Evolutionary conservation across 1,284 basidiomycete genomes (phyloP).

Genomic region (Rhodotorula sp.): DNA sequence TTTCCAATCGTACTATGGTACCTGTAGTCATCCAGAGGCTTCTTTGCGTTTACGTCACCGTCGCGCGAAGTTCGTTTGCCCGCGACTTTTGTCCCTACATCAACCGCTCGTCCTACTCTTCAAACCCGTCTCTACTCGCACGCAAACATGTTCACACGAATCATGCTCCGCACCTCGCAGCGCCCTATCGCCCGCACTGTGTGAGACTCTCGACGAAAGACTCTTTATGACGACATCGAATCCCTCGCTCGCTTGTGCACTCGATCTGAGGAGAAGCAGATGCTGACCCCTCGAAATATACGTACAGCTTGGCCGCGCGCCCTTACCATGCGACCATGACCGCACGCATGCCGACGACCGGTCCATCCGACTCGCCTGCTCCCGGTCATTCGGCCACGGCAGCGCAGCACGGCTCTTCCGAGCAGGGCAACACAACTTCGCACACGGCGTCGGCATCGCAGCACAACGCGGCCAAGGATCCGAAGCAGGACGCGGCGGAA

Average conservation of each 20-base stretch:
- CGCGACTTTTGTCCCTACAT: too few relatives aligned
- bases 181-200: not conserved
- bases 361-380: not conserved
- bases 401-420: not conserved
- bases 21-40: too few relatives aligned
- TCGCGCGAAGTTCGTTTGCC: too few relatives aligned
- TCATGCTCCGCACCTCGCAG: not conserved
- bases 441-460: not conserved
- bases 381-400: not conserved
- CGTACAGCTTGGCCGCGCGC: not conserved
- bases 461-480: conserved; percentile 16
- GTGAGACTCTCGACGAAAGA: not conserved
- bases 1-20: too few relatives aligned
- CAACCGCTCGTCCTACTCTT: not conserved
- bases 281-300: not conserved
- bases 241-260: not conserved
- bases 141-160: not conserved
- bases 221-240: not conserved
- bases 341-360: not conserved
- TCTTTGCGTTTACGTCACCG: too few relatives aligned
- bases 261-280: too few relatives aligned
- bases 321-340: not conserved
- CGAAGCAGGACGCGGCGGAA: conserved; percentile 10
- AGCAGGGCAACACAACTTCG: conserved; percentile 11
- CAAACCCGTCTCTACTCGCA: not conserved